phyloP scores from a whole-genome alignment of 257 asterid species.

The Parsonsia alboflavescens region DNA sequence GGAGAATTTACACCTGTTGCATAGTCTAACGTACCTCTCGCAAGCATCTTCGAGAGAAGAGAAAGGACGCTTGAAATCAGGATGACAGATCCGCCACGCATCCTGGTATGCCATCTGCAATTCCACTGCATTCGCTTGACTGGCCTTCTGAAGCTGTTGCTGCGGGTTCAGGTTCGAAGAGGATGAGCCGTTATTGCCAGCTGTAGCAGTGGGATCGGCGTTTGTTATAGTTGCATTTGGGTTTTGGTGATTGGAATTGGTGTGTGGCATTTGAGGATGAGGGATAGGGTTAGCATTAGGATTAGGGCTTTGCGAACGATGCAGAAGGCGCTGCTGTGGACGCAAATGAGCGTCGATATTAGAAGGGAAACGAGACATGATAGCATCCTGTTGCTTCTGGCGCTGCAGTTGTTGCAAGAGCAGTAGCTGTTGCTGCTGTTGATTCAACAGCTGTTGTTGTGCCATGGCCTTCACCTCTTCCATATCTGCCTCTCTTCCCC shows the following conservation, averaged over 20 bases:
- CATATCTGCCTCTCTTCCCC: slow-evolving; percentile 1
- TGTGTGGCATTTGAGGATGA: slow-evolving; percentile 21
- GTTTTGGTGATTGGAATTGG: slow-evolving; percentile 23
- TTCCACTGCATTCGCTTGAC: slow-evolving; percentile 30
- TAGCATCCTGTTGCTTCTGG: slow-evolving; percentile 66
- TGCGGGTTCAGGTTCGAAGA: slow-evolving; percentile 25
- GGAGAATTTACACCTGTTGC: not conserved
- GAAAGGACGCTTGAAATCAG: slow-evolving; percentile 89
- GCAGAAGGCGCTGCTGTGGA: slow-evolving; percentile 57
- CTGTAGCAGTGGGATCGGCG: not conserved
- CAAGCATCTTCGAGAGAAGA: slow-evolving; percentile 92
- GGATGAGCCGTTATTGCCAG: slow-evolving; percentile 18
- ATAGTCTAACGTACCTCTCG: slow-evolving; percentile 44
- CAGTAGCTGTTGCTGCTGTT: slow-evolving; percentile 26
- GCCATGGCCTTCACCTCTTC: slow-evolving; percentile 16
- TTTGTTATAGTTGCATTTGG: slow-evolving; percentile 7
- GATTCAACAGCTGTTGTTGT: slow-evolving; percentile 14
- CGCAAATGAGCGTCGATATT: slow-evolving; percentile 95
- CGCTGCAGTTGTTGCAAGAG: slow-evolving; percentile 30
- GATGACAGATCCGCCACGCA: slow-evolving; percentile 98
- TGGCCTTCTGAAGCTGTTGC: slow-evolving; percentile 31
- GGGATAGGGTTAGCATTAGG: slow-evolving; percentile 19
- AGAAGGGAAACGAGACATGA: slow-evolving; percentile 91
- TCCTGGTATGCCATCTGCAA: slow-evolving; percentile 95
- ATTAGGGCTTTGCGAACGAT: slow-evolving; percentile 35